Evolutionary conservation across 345 rosid genomes (phyloP), one percentile per base, ranked within the genome.

Genomic region (Populus euphratica): DNA sequence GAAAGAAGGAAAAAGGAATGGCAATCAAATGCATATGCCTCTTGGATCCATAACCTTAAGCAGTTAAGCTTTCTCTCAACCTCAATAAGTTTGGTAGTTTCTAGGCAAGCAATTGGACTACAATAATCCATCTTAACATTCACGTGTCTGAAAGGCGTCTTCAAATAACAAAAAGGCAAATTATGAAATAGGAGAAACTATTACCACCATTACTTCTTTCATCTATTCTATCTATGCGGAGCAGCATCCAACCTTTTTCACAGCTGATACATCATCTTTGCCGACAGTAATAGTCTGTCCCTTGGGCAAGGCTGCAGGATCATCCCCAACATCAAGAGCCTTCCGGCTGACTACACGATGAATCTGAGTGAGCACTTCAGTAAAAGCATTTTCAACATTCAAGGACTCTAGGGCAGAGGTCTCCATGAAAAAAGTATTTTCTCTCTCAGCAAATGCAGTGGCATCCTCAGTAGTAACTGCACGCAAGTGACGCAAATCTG

Each of bases 261-360:
- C 73, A 43, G 82, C 82, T n/a, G 82, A 79, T n/a, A 79, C 82
- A 49, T 79, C 82, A 38, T 79, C 82, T 73, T 79, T 79, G 61
- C 75, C 70, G 5, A 74, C 78, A 35, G 70, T 69, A 68, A 79
- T 80, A 21, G 76, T 80, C 54, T 70, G 82, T 75, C 82, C 82
- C 76, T 80, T 80, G 6, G 82, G 79, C 59, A 80, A 25, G 50
- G 72, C 56, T 75, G 82, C 78, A 5, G 82, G 75, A 52, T 80
- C 82, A 69, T 80, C 79, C n/a, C 79, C 82, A 20, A 64, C 75
- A 16, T 80, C 82, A 69, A 80, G 82, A 62, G 79, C 82, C 62
- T 79, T 79, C 43, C 78, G 74, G 71, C 82, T 74, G 29, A 79
- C 82, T 35, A 79, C 82, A 33, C 54, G 78, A 20, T 79, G 74